These are phyloP conservation scores for Lathyrus tuberosus DNA, from an alignment of 306 rosid genomes.

Conservation along the genomic window DNA sequence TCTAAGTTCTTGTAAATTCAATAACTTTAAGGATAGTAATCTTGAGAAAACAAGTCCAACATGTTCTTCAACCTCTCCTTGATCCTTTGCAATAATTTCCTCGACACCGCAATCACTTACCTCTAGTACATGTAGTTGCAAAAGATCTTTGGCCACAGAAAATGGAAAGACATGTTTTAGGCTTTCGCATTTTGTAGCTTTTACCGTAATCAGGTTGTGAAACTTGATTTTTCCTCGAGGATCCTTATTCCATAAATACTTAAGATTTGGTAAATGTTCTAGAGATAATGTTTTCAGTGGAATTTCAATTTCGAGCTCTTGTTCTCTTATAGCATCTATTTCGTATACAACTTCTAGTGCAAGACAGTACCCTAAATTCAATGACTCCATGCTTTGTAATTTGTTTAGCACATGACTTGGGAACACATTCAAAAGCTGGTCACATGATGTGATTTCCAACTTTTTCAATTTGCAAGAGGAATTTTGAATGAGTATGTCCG, in stretches of 20 bases:
- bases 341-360: conserved; percentile 41
- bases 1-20: conserved; percentile 40
- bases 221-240: conserved; percentile 38
- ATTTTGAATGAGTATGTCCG: neutral
- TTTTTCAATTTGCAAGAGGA: conserved; percentile 41
- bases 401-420: conserved; percentile 41
- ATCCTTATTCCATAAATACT: conserved; percentile 41
- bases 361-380: conserved; percentile 37
- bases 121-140: conserved; percentile 39
- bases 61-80: conserved; percentile 29
- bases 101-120: conserved; percentile 43
- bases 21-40: conserved; percentile 33
- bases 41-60: conserved; percentile 46
- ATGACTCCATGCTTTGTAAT: conserved; percentile 43
- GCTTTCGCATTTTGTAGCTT: conserved; percentile 33
- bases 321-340: conserved; percentile 27
- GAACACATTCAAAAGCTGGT: conserved; percentile 39
- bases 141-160: conserved; percentile 47
- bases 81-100: conserved; percentile 38
- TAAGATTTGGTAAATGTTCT: conserved; percentile 44
- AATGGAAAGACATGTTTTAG: conserved; percentile 45
- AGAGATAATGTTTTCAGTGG: conserved; percentile 40
- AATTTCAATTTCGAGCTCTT: conserved; percentile 23
- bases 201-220: conserved; percentile 30
- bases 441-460: conserved; percentile 43